phyloP scores from a whole-genome alignment of 768 basidiomycete genomes.

The Russula emetica region DNA sequence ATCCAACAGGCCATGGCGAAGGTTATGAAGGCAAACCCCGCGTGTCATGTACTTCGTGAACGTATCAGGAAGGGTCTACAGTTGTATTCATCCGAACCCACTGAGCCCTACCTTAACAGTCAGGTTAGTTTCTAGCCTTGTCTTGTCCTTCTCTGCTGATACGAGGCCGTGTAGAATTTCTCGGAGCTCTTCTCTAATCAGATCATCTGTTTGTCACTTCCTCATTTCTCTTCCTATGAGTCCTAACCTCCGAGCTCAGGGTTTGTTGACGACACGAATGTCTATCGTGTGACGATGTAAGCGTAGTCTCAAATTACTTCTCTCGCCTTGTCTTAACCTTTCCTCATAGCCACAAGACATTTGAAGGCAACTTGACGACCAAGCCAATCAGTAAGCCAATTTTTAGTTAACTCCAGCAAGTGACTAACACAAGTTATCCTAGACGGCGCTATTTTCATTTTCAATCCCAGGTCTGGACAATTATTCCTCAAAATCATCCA shows the following conservation, averaged over 20 bases:
- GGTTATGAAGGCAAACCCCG: conserved; percentile 99
- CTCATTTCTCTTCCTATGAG: not conserved
- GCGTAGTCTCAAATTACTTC: conserved; percentile 27
- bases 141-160: conserved; percentile 12
- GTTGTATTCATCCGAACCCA: conserved; percentile 97
- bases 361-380: conserved; percentile 99
- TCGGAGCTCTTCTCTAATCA: conserved; percentile 97
- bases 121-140: conserved; percentile 45
- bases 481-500: conserved; percentile 99
- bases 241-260: conserved; percentile 40
- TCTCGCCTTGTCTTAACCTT: conserved; percentile 24
- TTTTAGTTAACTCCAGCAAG: not conserved
- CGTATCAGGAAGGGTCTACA: conserved; percentile 98
- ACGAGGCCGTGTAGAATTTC: conserved; percentile 54
- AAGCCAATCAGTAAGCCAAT: conserved; percentile 83
- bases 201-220: conserved; percentile 71
- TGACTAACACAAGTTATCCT: conserved; percentile 20
- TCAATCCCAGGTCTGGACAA: conserved; percentile 98
- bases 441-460: conserved; percentile 98
- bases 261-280: conserved; percentile 99
- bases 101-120: conserved; percentile 98
- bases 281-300: conserved; percentile 96
- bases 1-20: conserved; percentile 99
- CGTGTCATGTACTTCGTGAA: conserved; percentile 93
- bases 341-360: conserved; percentile 82